Conservation (phyloP, 2,329 filamentous ascomycete species). For the Ceratocystis harringtonii region DNA sequence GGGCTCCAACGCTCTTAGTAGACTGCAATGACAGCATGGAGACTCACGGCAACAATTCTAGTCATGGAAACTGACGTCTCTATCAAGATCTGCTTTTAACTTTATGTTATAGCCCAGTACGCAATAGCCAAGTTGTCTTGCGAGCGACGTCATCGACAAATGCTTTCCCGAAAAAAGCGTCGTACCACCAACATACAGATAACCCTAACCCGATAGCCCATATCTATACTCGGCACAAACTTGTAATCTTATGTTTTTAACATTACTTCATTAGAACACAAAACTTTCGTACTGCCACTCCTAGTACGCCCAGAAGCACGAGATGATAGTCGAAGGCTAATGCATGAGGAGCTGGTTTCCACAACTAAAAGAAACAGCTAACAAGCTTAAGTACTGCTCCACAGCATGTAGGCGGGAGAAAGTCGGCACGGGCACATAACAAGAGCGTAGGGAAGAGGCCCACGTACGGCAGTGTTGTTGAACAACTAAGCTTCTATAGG, state of each 20-base stretch:
- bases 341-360: not conserved
- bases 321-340: not conserved
- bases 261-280: too few relatives aligned
- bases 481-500: not conserved
- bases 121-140: not conserved
- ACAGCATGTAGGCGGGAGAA: not conserved
- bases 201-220: not conserved
- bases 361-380: not conserved
- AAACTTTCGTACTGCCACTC: not conserved
- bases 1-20: not conserved
- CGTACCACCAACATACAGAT: not conserved
- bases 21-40: not conserved
- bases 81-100: not conserved
- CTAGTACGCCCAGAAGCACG: not conserved
- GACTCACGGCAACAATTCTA: not conserved
- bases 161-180: not conserved
- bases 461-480: not conserved
- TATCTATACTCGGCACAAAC: too few relatives aligned
- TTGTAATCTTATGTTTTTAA: too few relatives aligned
- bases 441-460: not conserved
- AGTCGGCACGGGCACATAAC: not conserved
- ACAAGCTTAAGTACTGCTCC: not conserved
- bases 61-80: not conserved
- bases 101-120: too few relatives aligned
- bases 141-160: not conserved